Conservation (phyloP, 495 filamentous ascomycete species). For the Hypoxylon trugodes region DNA sequence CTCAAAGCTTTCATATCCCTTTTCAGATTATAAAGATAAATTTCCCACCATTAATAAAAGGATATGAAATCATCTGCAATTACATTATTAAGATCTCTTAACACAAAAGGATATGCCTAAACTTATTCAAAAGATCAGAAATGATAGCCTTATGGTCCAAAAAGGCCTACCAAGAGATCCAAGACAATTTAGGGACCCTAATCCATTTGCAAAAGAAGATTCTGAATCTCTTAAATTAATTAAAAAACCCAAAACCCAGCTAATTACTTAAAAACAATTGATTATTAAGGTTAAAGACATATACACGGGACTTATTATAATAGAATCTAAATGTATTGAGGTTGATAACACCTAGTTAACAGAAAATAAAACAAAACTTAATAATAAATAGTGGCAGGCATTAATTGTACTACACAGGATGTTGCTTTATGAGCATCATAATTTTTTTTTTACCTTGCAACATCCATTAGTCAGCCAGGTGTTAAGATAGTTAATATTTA, state of each 20-base stretch:
- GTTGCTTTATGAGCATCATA: slow-evolving; percentile 79
- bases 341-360: slow-evolving; percentile 68
- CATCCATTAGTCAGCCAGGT: slow-evolving; percentile 73
- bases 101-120: slow-evolving; percentile 20
- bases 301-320: slow-evolving; percentile 75
- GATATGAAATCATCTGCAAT: slow-evolving; percentile 32
- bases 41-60: slow-evolving; percentile 31
- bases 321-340: slow-evolving; percentile 76
- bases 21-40: slow-evolving; percentile 19
- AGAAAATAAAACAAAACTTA: slow-evolving; percentile 53
- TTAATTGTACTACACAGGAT: slow-evolving; percentile 76
- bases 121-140: slow-evolving; percentile 37
- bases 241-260: slow-evolving; percentile 56
- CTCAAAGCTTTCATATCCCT: slow-evolving; percentile 27
- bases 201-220: slow-evolving; percentile 31
- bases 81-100: slow-evolving; percentile 26
- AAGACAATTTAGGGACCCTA: slow-evolving; percentile 3
- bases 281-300: slow-evolving; percentile 71
- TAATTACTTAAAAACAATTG: slow-evolving; percentile 73
- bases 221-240: slow-evolving; percentile 30
- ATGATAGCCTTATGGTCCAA: neutral
- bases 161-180: slow-evolving; percentile 1
- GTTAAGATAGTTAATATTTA: slow-evolving; percentile 67
- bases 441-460: slow-evolving; percentile 81
- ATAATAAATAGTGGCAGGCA: slow-evolving; percentile 71